A percentile compares a stretch with the other conserved stretches of the same genome.
Evolutionary conservation across 108 stramenopile genomes (phyloP).

Genomic region (Cyclotella atomus): DNA sequence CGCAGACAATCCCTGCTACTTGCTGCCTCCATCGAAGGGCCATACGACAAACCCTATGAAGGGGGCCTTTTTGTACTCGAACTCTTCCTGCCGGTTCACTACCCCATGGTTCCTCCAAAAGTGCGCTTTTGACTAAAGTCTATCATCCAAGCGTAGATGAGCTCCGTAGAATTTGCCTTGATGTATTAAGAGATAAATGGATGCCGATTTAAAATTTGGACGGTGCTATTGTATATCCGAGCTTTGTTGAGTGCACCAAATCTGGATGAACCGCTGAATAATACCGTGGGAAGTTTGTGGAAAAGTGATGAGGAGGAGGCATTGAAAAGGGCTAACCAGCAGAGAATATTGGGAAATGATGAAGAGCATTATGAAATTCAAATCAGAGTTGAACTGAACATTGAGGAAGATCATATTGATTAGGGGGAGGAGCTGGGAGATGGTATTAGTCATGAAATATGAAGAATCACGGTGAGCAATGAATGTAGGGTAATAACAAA

Average conservation of each 20-base stretch:
- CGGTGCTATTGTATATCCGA: constrained; percentile 92
- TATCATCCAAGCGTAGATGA: constrained; percentile 99
- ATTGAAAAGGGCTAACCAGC: constrained; percentile 80
- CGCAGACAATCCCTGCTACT: constrained; percentile 97
- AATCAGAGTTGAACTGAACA: no score
- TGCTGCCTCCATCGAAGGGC: constrained; percentile 97
- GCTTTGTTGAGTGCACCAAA: constrained; percentile 96
- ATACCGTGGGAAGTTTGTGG: constrained; percentile 97
- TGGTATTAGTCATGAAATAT: no score
- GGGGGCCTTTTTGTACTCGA: constrained; percentile 92
- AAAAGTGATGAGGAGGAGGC: constrained; percentile 95
- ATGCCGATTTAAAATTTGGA: constrained; percentile 96
- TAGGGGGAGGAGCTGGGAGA: no score
- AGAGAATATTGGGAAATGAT: no score
- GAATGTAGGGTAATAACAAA: no score
- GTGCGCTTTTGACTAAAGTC: constrained; percentile 99
- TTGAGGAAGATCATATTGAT: no score
- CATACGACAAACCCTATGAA: constrained; percentile 94
- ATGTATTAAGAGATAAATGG: constrained; percentile 99
- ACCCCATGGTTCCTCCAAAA: constrained; percentile 99
- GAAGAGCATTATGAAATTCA: no score
- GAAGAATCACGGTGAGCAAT: no score
- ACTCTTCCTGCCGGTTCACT: constrained; percentile 97
- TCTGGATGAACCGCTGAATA: constrained; percentile 98
- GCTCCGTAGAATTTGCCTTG: constrained; percentile 97